Conservation (phyloP, 2,329 filamentous ascomycete species). For the Fusarium penzigii region DNA sequence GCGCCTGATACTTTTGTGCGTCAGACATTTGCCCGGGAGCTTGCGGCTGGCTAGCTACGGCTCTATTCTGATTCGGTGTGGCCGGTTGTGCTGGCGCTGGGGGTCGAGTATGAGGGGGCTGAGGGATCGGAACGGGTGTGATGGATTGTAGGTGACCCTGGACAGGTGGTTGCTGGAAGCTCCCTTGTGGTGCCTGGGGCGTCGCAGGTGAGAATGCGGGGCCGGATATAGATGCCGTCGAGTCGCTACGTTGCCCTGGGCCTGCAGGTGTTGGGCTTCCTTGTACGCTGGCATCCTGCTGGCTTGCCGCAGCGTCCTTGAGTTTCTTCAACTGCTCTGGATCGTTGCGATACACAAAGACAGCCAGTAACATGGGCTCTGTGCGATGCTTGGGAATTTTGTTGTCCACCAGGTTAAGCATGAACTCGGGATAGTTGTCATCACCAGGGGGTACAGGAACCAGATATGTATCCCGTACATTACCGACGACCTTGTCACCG, state of each 20-base stretch:
- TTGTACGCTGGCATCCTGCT: conserved; percentile 12
- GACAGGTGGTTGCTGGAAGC: conserved; percentile 37
- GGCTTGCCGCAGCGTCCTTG: conserved; percentile 18
- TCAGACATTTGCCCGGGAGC: conserved; percentile 30
- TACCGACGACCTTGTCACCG: conserved; percentile 69
- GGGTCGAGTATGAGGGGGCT: conserved; percentile 31
- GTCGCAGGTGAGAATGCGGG: conserved; percentile 57
- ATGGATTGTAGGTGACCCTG: conserved; percentile 35
- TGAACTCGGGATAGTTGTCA: conserved; percentile 76
- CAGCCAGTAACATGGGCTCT: conserved; percentile 78
- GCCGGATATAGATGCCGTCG: conserved; percentile 43
- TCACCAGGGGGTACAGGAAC: conserved; percentile 78
- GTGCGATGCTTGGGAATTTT: conserved; percentile 70
- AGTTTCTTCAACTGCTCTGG: conserved; percentile 36
- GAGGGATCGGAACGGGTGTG: conserved; percentile 40
- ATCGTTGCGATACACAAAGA: conserved; percentile 78
- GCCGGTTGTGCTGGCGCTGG: conserved; percentile 6
- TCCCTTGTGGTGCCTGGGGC: conserved; percentile 36
- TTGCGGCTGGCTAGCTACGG: conserved; percentile 20
- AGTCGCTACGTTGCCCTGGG: conserved; percentile 46
- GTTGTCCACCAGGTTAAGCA: conserved; percentile 85
- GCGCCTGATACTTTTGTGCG: conserved; percentile 42
- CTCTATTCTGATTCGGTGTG: conserved; percentile 3
- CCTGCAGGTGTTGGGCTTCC: conserved; percentile 38
- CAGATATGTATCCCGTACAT: conserved; percentile 88